Evolutionary conservation across 2,329 filamentous ascomycete genomes (phyloP).

Genomic region (Neurospora crassa): DNA sequence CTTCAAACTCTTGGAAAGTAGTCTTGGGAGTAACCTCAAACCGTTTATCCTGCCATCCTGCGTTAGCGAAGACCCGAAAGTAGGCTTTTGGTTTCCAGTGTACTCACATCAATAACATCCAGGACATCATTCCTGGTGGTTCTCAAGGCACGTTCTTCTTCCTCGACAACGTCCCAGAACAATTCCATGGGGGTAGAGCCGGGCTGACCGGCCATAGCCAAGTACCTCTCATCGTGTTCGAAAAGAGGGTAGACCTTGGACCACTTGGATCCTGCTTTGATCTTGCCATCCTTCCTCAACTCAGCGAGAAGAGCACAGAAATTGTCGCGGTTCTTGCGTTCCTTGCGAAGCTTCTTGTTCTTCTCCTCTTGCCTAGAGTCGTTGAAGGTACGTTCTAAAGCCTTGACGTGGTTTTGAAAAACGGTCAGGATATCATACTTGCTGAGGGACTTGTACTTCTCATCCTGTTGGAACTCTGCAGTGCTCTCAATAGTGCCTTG

Average conservation of each 20-base stretch:
- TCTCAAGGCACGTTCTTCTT: slow-evolving; percentile 81
- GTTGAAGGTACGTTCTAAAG: slow-evolving; percentile 83
- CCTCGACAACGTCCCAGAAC: slow-evolving; percentile 93
- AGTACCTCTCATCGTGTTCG: slow-evolving; percentile 73
- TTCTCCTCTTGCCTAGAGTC: slow-evolving; percentile 84
- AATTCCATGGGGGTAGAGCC: slow-evolving; percentile 83
- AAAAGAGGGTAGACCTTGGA: slow-evolving; percentile 66
- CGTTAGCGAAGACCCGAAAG: slow-evolving; percentile 27
- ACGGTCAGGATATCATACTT: slow-evolving; percentile 85
- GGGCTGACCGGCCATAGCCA: slow-evolving; percentile 69
- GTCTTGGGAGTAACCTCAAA: slow-evolving; percentile 85
- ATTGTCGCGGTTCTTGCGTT: slow-evolving; percentile 77
- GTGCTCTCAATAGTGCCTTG: slow-evolving; percentile 72
- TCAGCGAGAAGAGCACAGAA: slow-evolving; percentile 69
- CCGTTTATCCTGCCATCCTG: slow-evolving; percentile 60
- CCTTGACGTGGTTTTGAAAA: slow-evolving; percentile 93
- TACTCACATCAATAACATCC: slow-evolving; percentile 75
- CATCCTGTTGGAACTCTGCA: slow-evolving; percentile 66
- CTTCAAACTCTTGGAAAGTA: slow-evolving; percentile 78
- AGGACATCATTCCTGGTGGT: slow-evolving; percentile 73
- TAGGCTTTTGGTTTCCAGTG: not conserved
- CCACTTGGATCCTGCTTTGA: slow-evolving; percentile 90
- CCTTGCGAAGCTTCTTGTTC: slow-evolving; percentile 65
- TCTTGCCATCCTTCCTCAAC: slow-evolving; percentile 64
- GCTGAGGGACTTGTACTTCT: slow-evolving; percentile 76